Conservation (phyloP, 495 filamentous ascomycete species). For the Aspergillus biplanus region DNA sequence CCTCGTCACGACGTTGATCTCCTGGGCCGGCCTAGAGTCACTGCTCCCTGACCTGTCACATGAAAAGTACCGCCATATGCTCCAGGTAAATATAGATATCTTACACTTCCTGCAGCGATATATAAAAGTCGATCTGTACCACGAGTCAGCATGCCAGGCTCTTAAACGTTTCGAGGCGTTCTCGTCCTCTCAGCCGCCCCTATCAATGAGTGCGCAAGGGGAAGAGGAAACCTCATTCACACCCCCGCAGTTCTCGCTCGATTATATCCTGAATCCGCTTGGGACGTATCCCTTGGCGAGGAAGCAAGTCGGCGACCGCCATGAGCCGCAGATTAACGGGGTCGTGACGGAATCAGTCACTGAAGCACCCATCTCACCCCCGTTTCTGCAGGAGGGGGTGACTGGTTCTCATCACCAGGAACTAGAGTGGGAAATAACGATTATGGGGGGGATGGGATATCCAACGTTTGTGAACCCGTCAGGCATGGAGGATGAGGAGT, state of each 20-base stretch:
- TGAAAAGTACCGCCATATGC: neutral
- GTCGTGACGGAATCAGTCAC: neutral
- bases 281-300: neutral
- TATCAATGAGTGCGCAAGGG: too few species aligned
- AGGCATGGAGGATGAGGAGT: neutral
- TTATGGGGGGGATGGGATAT: neutral
- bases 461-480: neutral
- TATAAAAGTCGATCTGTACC: neutral
- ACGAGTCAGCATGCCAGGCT: neutral
- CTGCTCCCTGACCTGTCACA: neutral
- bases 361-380: neutral
- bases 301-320: neutral
- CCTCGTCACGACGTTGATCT: neutral
- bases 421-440: neutral
- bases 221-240: neutral
- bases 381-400: neutral
- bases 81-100: neutral
- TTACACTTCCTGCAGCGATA: neutral
- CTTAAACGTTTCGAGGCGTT: neutral
- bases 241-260: neutral
- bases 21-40: neutral
- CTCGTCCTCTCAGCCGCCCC: neutral
- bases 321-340: neutral
- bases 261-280: neutral
- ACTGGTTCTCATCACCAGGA: neutral